Percentiles rank a stretch among this genome's conserved stretches.
These are phyloP conservation scores for Talaromyces sp. DNA, from an alignment of 2,329 filamentous ascomycete species.

Conservation along the genomic window DNA sequence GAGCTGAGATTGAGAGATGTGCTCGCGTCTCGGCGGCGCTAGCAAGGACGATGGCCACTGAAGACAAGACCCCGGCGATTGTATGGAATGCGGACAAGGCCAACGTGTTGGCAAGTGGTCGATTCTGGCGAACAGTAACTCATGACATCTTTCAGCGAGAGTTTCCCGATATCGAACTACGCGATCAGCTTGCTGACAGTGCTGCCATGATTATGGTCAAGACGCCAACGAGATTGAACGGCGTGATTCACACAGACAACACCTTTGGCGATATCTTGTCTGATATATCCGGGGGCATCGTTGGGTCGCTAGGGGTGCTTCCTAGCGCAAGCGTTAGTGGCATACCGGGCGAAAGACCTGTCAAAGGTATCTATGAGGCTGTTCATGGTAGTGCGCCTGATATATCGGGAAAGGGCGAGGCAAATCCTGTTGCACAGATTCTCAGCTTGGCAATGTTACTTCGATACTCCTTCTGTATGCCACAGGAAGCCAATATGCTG, in stretches of 20 bases:
- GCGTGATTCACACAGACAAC: conserved; percentile 78
- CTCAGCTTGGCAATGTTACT: conserved; percentile 87
- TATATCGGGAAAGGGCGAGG: conserved; percentile 77
- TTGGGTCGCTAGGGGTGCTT: conserved; percentile 75
- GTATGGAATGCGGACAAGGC: conserved; percentile 53
- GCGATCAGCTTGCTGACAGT: conserved; percentile 79
- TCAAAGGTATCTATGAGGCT: conserved; percentile 84
- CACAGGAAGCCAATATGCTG: conserved; percentile 66
- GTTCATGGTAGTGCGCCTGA: conserved; percentile 89
- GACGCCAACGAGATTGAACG: conserved; percentile 73
- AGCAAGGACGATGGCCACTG: conserved; percentile 48
- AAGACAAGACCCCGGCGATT: conserved; percentile 50
- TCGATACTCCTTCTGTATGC: conserved; percentile 74
- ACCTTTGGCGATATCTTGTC: conserved; percentile 83
- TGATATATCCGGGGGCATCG: conserved; percentile 81
- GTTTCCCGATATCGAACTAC: conserved; percentile 71
- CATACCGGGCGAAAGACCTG: conserved; percentile 50
- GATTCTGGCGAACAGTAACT: conserved; percentile 49
- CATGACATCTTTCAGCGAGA: conserved; percentile 71
- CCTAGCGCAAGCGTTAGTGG: conserved; percentile 75
- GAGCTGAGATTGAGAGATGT: conserved; percentile 46
- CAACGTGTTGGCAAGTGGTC: conserved; percentile 51
- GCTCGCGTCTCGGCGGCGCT: conserved; percentile 48
- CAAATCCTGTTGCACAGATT: conserved; percentile 80
- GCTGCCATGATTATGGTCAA: conserved; percentile 87